Conservation (phyloP, 2,329 filamentous ascomycete species). For the Nemania sp. region DNA sequence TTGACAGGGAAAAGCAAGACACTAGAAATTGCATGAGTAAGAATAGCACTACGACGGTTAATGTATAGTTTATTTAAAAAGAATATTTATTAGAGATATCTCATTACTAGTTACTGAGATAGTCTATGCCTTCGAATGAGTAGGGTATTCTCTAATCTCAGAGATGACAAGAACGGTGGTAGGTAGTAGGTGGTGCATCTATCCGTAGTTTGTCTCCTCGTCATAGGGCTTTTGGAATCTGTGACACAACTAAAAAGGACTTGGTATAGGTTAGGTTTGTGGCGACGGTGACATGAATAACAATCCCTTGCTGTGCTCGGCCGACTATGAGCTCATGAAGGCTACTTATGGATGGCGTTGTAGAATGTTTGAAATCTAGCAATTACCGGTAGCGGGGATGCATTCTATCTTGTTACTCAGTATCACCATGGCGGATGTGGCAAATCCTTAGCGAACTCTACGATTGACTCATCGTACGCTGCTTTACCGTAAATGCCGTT, state of each 20-base stretch:
- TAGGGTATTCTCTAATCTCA: neutral
- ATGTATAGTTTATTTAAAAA: no score
- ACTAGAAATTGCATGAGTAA: neutral
- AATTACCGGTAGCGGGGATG: neutral
- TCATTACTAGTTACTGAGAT: neutral
- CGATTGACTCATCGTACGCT: neutral
- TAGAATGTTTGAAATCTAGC: neutral
- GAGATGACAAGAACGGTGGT: no score
- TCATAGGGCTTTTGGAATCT: constrained; percentile 4
- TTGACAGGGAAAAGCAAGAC: no score
- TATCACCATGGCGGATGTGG: constrained; percentile 2
- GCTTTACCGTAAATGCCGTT: neutral
- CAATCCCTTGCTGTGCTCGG: neutral
- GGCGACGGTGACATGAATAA: constrained; percentile 10
- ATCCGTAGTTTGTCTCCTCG: neutral
- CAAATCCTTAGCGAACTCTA: constrained; percentile 1
- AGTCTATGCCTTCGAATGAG: neutral
- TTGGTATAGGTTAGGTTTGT: constrained; percentile 14
- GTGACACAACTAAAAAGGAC: constrained; percentile 8
- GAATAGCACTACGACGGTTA: neutral
- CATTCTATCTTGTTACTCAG: neutral
- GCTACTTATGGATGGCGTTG: neutral
- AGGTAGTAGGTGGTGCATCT: neutral
- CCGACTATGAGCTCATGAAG: neutral
- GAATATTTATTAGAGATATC: no score